Conservation (phyloP, 2,329 filamentous ascomycete species). For the Graphilbum fragrans region DNA sequence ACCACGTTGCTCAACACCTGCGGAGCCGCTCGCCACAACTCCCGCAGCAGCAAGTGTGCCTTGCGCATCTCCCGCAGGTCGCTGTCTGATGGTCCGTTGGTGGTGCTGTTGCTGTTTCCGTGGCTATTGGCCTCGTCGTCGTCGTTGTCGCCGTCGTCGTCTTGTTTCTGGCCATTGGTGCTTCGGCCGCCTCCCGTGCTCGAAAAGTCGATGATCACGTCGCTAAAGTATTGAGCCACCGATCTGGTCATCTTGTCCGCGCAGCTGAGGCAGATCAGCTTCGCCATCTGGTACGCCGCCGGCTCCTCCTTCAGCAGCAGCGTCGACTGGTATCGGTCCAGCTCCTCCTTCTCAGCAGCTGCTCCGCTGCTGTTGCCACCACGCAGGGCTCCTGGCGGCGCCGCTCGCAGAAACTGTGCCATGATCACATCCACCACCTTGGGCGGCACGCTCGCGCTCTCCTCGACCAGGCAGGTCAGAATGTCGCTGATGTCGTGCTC, state of each 20-base stretch:
- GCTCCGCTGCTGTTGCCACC: slow-evolving; percentile 33
- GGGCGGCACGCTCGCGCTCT: slow-evolving; percentile 63
- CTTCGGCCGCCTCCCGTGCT: slow-evolving; percentile 36
- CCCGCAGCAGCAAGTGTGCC: slow-evolving; percentile 77
- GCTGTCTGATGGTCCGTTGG: slow-evolving; percentile 59
- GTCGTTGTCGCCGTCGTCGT: slow-evolving; percentile 17
- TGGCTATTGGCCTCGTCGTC: slow-evolving; percentile 44
- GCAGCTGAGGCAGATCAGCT: slow-evolving; percentile 79
- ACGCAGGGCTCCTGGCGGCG: slow-evolving; percentile 53
- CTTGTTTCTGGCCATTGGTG: slow-evolving; percentile 18
- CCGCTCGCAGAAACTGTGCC: slow-evolving; percentile 86
- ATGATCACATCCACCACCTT: slow-evolving; percentile 87
- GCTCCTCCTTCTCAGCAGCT: slow-evolving; percentile 35
- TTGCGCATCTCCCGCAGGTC: slow-evolving; percentile 82
- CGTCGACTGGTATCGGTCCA: slow-evolving; percentile 70
- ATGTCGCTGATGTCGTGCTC: slow-evolving; percentile 86
- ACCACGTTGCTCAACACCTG: slow-evolving; percentile 85
- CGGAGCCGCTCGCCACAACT: slow-evolving; percentile 87
- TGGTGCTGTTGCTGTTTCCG: slow-evolving; percentile 40
- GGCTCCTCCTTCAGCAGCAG: slow-evolving; percentile 80
- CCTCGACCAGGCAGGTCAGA: slow-evolving; percentile 76
- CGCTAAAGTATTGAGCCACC: slow-evolving; percentile 92
- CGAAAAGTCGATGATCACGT: slow-evolving; percentile 84
- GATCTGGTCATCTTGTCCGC: slow-evolving; percentile 92
- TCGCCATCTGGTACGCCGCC: slow-evolving; percentile 91